Evolutionary conservation across 164 flowering plant species (phyloP), one percentile per base, ranked within the genome.

Genomic region (Cinnamomum micranthum): DNA sequence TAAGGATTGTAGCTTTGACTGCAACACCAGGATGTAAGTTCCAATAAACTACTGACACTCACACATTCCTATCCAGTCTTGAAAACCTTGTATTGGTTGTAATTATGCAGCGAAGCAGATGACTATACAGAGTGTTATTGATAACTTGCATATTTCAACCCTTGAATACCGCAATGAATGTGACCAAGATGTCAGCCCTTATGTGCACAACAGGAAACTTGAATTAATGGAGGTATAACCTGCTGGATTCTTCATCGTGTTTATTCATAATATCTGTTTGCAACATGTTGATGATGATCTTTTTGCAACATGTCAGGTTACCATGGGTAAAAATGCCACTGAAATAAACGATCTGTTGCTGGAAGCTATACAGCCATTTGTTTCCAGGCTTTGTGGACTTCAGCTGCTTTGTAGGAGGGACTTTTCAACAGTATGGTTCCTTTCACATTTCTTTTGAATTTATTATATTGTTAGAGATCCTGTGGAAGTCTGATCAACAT

Each of bases 11-110:
- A 82, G 99, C 97, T 74, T 82, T 95, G 71, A 88, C 93, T 63
- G 99, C 98, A 17, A 93, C 98, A 58, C 99, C 99, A 65, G 99
- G 98, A 80, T 85, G 98, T 95, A 87, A 90, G 96, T 88, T 35
- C 22, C 35, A 4, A 1, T 14, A 58, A 55, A 14, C 41, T 66
- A 31, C 23, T 35, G 65, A 3, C 2, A 24, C 60, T 11, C 22
- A 13, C 9, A 13, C 47, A 67, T 70, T 77, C 47, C 58, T 74
- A n/a, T 52, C 23, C 62, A 60, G 68, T 15, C 62, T 31, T 69
- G 62, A 73, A 60, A 66, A 77, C 10, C 80, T 85, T 62, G 79
- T 25, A 19, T 23, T 75, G 50, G 52, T 69, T 65, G 47, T 63
- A 74, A 24, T 76, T 73, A 25, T 74, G 72, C 91, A 95, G 99